Evolutionary conservation across 345 rosid genomes (phyloP), one percentile per base, ranked within the genome.

Genomic region (Dipteronia sinensis): DNA sequence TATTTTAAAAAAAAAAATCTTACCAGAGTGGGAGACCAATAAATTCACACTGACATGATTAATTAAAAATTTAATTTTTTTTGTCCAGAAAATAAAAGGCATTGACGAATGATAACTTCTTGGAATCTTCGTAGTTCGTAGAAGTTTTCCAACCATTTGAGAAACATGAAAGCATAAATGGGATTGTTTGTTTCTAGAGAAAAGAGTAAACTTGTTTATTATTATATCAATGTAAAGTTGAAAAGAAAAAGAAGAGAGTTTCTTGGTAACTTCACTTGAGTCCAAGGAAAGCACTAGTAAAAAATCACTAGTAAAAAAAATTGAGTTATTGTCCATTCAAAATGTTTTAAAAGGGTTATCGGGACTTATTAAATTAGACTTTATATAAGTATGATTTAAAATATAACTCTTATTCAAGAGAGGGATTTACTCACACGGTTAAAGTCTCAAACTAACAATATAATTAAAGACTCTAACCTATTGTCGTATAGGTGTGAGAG

Each of bases 81-180:
- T 19, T 59, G 27, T 9, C n/a, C 10, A 59, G 17, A 22, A 59
- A 22, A 59, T n/a, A 7, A 59, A 59, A 59, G 25, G 61, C 61
- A 47, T 64, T 64, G 64, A 59, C 64, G 64, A 59, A 59, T 74
- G 70, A 65, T 19, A 65, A 70, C 64, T 82, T 78, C 81, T 82
- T 58, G 82, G 81, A 82, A 82, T 75, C 79, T 82, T 78, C 82
- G 59, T 76, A 67, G 27, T 82, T 78, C 82, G 59, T 76, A 67
- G 27, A 67, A 75, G 72, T 51, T 67, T 82, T 72, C 29, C 72
- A 38, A 25, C 31, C 63, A 10, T 56, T 73, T 47, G 65, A 64
- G 69, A 70, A 69, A 59, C 62, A 56, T 69, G 69, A 46, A 42
- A 69, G 73, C 76, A 34, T 69, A 69, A 63, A 65, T 25, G 68